Evolutionary conservation across 2,329 filamentous ascomycete species (phyloP), one percentile per base, ranked within the genome.

Genomic region (Metarhizium robertsii): DNA sequence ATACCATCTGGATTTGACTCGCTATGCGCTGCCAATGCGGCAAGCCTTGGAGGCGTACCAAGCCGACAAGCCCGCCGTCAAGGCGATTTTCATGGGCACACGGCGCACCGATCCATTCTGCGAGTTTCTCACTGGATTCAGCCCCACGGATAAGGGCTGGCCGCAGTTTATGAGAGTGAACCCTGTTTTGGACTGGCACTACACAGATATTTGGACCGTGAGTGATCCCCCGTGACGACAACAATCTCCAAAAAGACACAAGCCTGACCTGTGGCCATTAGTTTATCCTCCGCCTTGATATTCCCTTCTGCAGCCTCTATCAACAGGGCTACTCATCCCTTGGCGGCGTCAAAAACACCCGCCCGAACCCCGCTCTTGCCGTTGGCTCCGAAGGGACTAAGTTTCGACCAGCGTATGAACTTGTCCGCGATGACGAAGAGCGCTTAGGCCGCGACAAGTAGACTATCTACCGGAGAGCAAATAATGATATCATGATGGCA

Each of bases 151-250:
- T 71, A 76, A 80, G 40, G 91, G 87, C 2, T 99, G 94, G 94
- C 94, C 94, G 40, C 75, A 79, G 47, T 96, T 97, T 66, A 92
- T 97, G 85, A 83, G 94, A 57, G 79, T 97, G 58, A 91, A 99
- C 71, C 92, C 94, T 0, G 88, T 99, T 10, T 92, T 99, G 66
- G 94, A 99, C 71, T 99, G 94, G 94, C 90, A 94, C 69, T 96
- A 96, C 70, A 82, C 84, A 11, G 92, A 97, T 69, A 92, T 97
- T 54, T 97, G 94, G 94, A 83, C 85, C 18, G 91, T 95, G 66
- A 77, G 89, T 78, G 1, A 11, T 6, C 6, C 18, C 42, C 42
- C n/a, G 4, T 20, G 42, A 16, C n/a, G n/a, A 18, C 42, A 43
- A 25, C 34, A 25, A 8, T 42, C 16, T 18, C n/a, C 4, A 29